Conservation (phyloP, 2,329 filamentous ascomycete species). For the Rhynchosporium graminicola region DNA sequence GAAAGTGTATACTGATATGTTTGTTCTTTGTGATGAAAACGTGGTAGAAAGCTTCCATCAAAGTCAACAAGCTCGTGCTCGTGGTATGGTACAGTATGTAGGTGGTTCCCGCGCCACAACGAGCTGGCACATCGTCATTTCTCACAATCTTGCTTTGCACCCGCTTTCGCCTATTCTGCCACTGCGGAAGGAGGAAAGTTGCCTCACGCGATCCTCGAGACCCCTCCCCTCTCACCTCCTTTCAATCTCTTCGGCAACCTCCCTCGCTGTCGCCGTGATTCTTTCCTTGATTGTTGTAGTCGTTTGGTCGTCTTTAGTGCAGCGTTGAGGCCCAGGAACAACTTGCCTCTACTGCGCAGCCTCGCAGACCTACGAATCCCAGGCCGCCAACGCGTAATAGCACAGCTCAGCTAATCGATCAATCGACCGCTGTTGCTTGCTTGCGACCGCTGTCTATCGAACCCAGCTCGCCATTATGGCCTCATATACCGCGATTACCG, state of each 20-base stretch:
- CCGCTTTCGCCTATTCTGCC: background rate
- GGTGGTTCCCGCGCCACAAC: background rate
- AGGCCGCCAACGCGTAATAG: background rate
- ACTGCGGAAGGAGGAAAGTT: background rate
- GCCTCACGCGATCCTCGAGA: background rate
- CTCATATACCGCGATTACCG: conserved; percentile 28
- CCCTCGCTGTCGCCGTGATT: background rate
- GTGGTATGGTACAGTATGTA: too few species aligned
- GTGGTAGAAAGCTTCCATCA: too few species aligned
- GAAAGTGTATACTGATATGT: too few species aligned
- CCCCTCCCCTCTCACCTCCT: background rate
- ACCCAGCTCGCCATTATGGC: conserved; percentile 25
- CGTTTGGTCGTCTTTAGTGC: background rate
- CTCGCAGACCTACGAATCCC: background rate
- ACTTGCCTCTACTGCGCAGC: background rate
- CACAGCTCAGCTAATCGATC: background rate
- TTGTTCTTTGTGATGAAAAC: background rate
- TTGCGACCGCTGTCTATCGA: conserved; percentile 12
- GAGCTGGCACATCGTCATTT: conserved; percentile 3
- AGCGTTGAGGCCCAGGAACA: background rate
- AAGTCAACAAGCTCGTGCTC: too few species aligned
- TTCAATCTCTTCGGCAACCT: background rate
- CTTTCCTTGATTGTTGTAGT: background rate
- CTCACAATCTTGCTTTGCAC: background rate
- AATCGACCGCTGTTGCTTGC: conserved; percentile 6